Evolutionary conservation across 805 yeast species (phyloP).

Genomic region (Torulaspora indica): DNA sequence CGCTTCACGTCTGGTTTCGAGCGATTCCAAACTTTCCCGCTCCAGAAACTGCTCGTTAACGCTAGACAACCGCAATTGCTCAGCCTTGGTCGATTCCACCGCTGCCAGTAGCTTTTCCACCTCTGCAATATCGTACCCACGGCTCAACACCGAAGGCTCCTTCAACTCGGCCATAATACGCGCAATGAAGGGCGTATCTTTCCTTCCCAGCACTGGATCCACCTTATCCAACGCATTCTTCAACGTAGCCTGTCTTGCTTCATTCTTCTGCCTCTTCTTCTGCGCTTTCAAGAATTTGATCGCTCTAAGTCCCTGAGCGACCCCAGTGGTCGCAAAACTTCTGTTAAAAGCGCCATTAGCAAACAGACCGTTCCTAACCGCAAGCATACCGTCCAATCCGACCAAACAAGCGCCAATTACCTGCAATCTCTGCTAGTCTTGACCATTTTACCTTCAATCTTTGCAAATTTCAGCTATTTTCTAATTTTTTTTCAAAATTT

Average conservation of each 20-base stretch:
- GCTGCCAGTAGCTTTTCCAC: conserved; percentile 74
- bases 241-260: conserved; percentile 33
- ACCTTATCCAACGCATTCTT: conserved; percentile 39
- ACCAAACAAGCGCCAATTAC: not conserved
- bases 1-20: conserved; percentile 60
- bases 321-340: conserved; percentile 11
- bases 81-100: conserved; percentile 30
- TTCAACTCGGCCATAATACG: conserved; percentile 62
- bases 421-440: not conserved
- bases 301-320: conserved; percentile 24
- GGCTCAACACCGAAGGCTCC: conserved; percentile 61
- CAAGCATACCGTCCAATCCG: conserved; percentile 1
- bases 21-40: conserved; percentile 35
- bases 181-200: conserved; percentile 58
- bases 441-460: not conserved
- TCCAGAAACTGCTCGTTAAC: conserved; percentile 23
- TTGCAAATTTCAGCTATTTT: not conserved
- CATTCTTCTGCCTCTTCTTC: conserved; percentile 34
- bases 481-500: too few species aligned
- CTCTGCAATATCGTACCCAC: conserved; percentile 55
- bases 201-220: conserved; percentile 82
- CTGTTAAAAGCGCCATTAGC: conserved; percentile 5
- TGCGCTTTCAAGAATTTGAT: conserved; percentile 34
- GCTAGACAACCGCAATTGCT: conserved; percentile 26
- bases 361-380: not conserved